A percentile compares a stretch with the other conserved stretches of the same genome.
phyloP scores from a whole-genome alignment of 495 filamentous ascomycete genomes.

The Annulohypoxylon moriforme region DNA sequence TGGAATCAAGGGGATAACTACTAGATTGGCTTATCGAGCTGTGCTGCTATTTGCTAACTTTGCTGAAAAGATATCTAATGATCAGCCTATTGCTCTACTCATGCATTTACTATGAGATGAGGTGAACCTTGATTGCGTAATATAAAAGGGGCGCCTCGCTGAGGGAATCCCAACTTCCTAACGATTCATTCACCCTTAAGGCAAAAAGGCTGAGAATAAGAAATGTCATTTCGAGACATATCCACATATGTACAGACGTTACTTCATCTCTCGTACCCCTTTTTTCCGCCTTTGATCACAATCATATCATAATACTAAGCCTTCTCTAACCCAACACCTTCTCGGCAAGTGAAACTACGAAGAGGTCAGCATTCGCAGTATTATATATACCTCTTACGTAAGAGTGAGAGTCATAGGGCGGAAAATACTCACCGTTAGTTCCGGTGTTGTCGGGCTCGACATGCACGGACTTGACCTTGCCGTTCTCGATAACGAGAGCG shows the following conservation, averaged over 20 bases:
- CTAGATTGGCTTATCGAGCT: conserved; percentile 24
- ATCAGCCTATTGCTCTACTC: neutral
- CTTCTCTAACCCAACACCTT: conserved; percentile 73
- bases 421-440: conserved; percentile 70
- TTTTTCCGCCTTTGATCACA: neutral
- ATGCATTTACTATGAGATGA: neutral
- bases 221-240: neutral
- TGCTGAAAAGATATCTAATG: conserved; percentile 17
- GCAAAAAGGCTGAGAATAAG: no score
- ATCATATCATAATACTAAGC: neutral
- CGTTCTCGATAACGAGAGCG: conserved; percentile 79
- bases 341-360: conserved; percentile 73
- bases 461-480: conserved; percentile 78
- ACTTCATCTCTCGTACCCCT: neutral
- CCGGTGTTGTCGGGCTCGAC: conserved; percentile 96
- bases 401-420: neutral
- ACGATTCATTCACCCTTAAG: neutral
- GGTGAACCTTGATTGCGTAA: neutral
- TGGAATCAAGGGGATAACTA: conserved; percentile 6
- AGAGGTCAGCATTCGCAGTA: conserved; percentile 4
- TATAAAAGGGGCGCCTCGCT: neutral
- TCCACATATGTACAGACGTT: neutral
- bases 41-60: conserved; percentile 10
- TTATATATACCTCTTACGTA: neutral
- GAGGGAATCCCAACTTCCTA: no score